These are phyloP conservation scores for Cyberlindnera amylophila DNA, from an alignment of 805 yeast genomes.

Conservation along the genomic window DNA sequence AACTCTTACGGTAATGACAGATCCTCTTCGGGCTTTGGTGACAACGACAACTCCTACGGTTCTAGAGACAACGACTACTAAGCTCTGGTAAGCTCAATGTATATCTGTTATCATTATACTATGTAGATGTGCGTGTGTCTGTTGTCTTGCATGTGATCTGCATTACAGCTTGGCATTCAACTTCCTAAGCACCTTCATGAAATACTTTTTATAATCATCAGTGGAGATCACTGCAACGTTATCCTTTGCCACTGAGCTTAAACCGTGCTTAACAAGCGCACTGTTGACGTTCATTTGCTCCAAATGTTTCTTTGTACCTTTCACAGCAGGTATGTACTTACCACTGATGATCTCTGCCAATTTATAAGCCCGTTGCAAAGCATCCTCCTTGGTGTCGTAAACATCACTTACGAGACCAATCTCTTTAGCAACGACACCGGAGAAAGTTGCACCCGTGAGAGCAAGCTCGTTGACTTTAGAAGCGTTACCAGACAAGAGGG, in stretches of 20 bases:
- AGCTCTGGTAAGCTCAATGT: no score
- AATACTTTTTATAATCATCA: conserved; percentile 10
- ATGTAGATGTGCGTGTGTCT: no score
- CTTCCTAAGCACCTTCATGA: conserved; percentile 6
- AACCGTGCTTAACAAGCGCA: conserved; percentile 39
- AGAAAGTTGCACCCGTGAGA: conserved; percentile 56
- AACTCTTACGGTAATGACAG: not conserved
- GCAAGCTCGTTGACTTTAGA: conserved; percentile 59
- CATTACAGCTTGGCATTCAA: conserved; percentile 8
- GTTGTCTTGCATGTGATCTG: no score
- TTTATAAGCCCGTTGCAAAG: conserved; percentile 44
- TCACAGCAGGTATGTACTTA: conserved; percentile 55
- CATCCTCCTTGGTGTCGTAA: conserved; percentile 43
- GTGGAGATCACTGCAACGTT: conserved; percentile 35
- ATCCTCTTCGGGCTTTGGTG: conserved; percentile 1
- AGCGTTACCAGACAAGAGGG: conserved; percentile 47
- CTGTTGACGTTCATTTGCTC: conserved; percentile 38
- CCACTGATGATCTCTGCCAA: conserved; percentile 43
- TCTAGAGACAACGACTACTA: conserved; percentile 4
- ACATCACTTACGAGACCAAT: conserved; percentile 55
- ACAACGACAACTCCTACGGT: conserved; percentile 1
- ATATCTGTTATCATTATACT: no score
- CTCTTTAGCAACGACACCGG: conserved; percentile 47
- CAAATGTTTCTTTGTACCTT: conserved; percentile 57
- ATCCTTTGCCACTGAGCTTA: conserved; percentile 49